Evolutionary conservation across 805 yeast genomes (phyloP), one percentile per base, ranked within the genome.

Genomic region (Cyberlindnera lachancei): DNA sequence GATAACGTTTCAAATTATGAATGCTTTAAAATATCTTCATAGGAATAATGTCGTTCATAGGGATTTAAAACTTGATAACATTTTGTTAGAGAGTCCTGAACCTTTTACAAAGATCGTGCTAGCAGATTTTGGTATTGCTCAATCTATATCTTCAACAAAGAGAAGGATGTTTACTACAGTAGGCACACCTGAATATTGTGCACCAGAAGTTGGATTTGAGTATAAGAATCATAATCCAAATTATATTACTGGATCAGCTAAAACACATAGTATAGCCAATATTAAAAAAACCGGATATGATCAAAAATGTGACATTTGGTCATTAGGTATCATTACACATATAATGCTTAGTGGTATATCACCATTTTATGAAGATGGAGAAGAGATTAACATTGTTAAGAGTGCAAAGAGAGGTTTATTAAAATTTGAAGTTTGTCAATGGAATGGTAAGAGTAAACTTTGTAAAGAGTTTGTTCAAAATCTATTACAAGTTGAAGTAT

Each of bases 21-120:
- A 59, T 30, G 86, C 83, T 0, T 51, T 80, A 10, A 46, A 56
- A 18, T 86, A 80, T 50, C 60, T 90, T 33, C 98, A 90, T 55
- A 47, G 55, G 6, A 60, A 70, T 35, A 56, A 69, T 39, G 72
- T 88, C 18, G 84, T 88, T 9, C 98, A 90, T 56, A 74, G 97
- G 36, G 98, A 90, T 50, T 70, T 90, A 44, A 90, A 90, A 59
- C 55, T 80, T 29, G 88, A 79, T 40, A 81, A 81, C 41, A 65
- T 81, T 16, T 54, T 80, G 21, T 55, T 77, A 25, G 68, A 64
- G 27, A 54, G 70, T 0, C 79, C 81, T 6, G 57, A 64, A 15
- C 71, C 73, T 3, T 67, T 67, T 28, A 58, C 80, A 0, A 64
- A 67, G 38, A 53, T 80, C 23, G 66, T 75, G 2, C 48, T 80